Conservation (phyloP, 257 asterid genomes). For the Nicotiana sylvestris region DNA sequence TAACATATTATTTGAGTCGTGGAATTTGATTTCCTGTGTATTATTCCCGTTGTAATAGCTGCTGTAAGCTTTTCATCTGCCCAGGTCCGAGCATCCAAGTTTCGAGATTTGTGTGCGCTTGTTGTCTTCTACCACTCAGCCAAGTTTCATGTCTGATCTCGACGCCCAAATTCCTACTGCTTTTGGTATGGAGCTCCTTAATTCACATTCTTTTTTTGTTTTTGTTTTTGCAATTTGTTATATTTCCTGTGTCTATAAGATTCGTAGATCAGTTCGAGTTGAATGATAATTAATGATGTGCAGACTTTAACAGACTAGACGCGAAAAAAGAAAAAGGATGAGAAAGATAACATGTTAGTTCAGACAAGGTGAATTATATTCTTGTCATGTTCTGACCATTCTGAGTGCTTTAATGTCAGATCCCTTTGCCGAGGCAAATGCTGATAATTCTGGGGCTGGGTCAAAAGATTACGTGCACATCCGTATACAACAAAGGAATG, state of each 20-base stretch:
- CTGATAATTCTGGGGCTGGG: slow-evolving; percentile 67
- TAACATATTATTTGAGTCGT: background rate
- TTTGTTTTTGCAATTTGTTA: background rate
- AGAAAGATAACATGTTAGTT: background rate
- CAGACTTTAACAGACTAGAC: background rate
- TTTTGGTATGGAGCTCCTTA: slow-evolving; percentile 33
- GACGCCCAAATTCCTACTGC: slow-evolving; percentile 50
- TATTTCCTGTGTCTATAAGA: background rate
- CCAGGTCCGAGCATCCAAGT: slow-evolving; percentile 27
- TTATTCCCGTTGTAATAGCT: background rate
- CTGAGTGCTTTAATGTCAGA: slow-evolving; percentile 19
- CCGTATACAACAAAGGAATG: slow-evolving; percentile 67
- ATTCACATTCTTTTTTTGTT: background rate
- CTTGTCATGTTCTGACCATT: background rate
- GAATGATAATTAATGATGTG: background rate
- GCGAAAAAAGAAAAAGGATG: background rate
- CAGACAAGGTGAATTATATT: background rate
- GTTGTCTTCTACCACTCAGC: slow-evolving; percentile 5
- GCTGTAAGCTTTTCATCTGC: background rate
- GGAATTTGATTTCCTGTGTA: background rate
- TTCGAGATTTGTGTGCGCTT: background rate
- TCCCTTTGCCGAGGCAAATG: slow-evolving; percentile 80
- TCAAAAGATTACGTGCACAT: slow-evolving; percentile 62
- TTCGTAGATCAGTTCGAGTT: background rate
- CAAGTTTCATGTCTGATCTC: slow-evolving; percentile 62